phyloP scores from a whole-genome alignment of 306 rosid genomes.

The Glycine tomentella region DNA sequence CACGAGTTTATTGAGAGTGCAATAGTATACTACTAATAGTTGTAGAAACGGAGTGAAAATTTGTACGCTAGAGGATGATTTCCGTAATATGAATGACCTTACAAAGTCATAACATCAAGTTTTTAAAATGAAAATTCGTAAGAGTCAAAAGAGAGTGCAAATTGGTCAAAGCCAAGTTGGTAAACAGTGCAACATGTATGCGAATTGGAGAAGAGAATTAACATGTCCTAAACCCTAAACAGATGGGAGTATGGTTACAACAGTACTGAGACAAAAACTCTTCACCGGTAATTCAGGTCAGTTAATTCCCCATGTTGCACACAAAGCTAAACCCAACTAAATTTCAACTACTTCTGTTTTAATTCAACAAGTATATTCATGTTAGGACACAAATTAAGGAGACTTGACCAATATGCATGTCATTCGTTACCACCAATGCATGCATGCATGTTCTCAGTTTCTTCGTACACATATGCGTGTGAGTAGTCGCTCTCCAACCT shows the following conservation, averaged over 20 bases:
- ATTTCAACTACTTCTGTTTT: slow-evolving; percentile 50
- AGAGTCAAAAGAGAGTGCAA: not conserved
- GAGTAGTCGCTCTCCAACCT: slow-evolving; percentile 58
- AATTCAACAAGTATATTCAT: not conserved
- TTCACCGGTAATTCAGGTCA: not conserved
- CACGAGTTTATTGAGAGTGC: too few species aligned
- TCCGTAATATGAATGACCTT: too few species aligned
- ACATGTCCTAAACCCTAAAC: not conserved
- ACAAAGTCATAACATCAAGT: too few species aligned
- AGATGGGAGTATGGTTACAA: not conserved
- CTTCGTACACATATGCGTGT: not conserved
- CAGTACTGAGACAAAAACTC: slow-evolving; percentile 2
- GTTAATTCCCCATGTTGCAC: not conserved
- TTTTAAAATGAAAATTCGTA: not conserved
- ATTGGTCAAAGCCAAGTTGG: slow-evolving; percentile 36
- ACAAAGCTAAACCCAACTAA: slow-evolving; percentile 40
- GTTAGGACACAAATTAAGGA: slow-evolving; percentile 3
- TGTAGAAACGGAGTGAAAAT: too few species aligned
- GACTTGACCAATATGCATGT: slow-evolving; percentile 29
- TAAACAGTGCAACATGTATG: slow-evolving; percentile 16
- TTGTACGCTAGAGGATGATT: too few species aligned
- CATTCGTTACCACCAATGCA: slow-evolving; percentile 48
- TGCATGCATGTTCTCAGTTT: slow-evolving; percentile 41
- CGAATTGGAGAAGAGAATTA: not conserved
- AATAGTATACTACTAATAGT: too few species aligned